phyloP scores from a whole-genome alignment of 2,329 filamentous ascomycete species.

The Neurospora sp. region DNA sequence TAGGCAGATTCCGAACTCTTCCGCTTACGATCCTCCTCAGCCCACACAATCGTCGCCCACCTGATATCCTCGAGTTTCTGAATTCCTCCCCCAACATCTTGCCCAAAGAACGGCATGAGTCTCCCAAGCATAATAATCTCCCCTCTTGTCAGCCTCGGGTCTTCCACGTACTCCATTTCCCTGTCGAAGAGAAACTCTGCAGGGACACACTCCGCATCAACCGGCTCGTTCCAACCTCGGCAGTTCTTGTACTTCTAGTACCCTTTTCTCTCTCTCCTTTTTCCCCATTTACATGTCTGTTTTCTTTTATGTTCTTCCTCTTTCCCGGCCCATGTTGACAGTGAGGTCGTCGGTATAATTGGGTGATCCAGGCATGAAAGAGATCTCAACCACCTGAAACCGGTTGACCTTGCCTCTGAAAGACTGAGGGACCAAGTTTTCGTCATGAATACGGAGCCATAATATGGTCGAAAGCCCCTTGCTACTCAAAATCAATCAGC shows the following conservation, averaged over 20 bases:
- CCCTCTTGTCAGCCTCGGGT: neutral
- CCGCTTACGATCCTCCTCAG: neutral
- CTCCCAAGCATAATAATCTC: neutral
- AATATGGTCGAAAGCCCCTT: neutral
- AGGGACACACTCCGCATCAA: neutral
- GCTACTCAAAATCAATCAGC: conserved; percentile 2
- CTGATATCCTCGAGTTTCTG: neutral
- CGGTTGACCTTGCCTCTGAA: neutral
- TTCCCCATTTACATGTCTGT: neutral
- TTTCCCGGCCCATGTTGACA: neutral
- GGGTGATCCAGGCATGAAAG: neutral
- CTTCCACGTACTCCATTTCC: neutral
- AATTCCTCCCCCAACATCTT: neutral
- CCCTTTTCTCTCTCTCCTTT: too few relatives aligned
- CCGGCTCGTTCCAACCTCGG: neutral
- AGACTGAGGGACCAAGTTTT: neutral
- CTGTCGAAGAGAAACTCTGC: neutral
- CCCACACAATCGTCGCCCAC: neutral
- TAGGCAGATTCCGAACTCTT: too few relatives aligned
- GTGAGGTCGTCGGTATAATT: neutral
- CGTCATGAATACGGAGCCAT: neutral
- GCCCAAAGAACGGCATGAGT: neutral
- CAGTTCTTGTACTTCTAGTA: neutral
- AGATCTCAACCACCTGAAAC: neutral
- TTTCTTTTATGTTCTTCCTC: neutral